These are phyloP conservation scores for Diplotaxis tenuifolia DNA, from an alignment of 345 rosid species.

Conservation along the genomic window DNA sequence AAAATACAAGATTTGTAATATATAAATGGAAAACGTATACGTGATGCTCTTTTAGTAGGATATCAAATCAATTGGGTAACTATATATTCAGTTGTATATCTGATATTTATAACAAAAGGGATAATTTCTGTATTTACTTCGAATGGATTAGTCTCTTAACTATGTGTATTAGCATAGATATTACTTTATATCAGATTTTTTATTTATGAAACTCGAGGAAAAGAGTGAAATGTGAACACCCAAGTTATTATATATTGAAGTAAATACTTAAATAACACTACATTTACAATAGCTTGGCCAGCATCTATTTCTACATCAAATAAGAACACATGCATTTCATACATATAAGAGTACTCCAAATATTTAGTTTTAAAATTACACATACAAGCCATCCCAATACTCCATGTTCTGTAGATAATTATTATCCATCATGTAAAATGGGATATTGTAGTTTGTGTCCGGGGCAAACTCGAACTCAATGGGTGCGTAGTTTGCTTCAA, in stretches of 20 bases:
- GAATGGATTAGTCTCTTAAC: background rate
- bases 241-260: background rate
- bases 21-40: background rate
- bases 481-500: constrained; percentile 45
- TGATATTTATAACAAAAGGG: too few relatives aligned
- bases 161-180: background rate
- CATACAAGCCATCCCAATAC: constrained; percentile 46
- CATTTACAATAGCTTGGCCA: constrained; percentile 23
- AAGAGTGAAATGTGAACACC: background rate
- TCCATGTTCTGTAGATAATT: constrained; percentile 47
- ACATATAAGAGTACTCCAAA: background rate
- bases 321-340: background rate
- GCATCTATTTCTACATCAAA: constrained; percentile 14
- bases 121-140: background rate
- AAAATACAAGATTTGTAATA: too few relatives aligned
- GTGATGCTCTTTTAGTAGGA: background rate
- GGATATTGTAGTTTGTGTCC: constrained; percentile 44
- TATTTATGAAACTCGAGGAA: background rate
- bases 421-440: constrained; percentile 45
- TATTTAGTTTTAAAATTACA: constrained; percentile 18
- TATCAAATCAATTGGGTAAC: constrained; percentile 6
- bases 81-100: background rate
- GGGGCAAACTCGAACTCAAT: constrained; percentile 46
- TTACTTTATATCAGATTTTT: background rate
- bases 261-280: background rate